Base-by-base conservation (phyloP, 345 rosid species). In the Nephelium lappaceum region DNA sequence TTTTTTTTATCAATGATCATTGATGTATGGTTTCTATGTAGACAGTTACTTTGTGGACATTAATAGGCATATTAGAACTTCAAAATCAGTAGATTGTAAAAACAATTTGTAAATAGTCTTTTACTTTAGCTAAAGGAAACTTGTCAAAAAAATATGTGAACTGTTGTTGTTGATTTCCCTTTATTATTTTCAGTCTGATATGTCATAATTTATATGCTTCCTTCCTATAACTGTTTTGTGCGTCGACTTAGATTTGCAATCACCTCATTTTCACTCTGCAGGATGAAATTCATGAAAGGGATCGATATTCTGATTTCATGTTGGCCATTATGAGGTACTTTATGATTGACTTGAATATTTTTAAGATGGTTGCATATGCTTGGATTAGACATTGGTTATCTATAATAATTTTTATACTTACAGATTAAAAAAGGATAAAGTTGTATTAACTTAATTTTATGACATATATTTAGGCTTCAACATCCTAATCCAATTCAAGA, bases 241-340 rank as follows among this genome's bases (percentile, higher is more conserved):
- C 71, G 67, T 72, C 76, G 73, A 69, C 61, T 62, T 68, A 63
- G 63, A 31, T 47, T 78, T 77, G 72, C 31, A 72, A 64, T 84
- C 73, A 79, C 75, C 55, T 67, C 27, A 75, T 82, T 85, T 77
- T 83, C 79, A 65, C 31, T 76, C 81, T 85, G 85, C 84, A 95
- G 99, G 99, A 95, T 87, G 99, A 95, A 88, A 89, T 95, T 77
- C 99, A 95, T 83, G 99, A 95, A 85, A 91, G 99, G 83, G 98
- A 95, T 85, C 87, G 95, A 86, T 92, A 85, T 86, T 92, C 95
- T n/a, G 99, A 95, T 88, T 88, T 95, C 84, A 91, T 92, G 87
- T 79, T 95, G 89, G 93, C 98, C 77, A 91, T 93, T 75, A 79
- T 95, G 80, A 95, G 98, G 98, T 95, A 85, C 23, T 60, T 73